phyloP scores from a whole-genome alignment of 192 early-diverging fungal genomes.

The Backusella australiensis region DNA sequence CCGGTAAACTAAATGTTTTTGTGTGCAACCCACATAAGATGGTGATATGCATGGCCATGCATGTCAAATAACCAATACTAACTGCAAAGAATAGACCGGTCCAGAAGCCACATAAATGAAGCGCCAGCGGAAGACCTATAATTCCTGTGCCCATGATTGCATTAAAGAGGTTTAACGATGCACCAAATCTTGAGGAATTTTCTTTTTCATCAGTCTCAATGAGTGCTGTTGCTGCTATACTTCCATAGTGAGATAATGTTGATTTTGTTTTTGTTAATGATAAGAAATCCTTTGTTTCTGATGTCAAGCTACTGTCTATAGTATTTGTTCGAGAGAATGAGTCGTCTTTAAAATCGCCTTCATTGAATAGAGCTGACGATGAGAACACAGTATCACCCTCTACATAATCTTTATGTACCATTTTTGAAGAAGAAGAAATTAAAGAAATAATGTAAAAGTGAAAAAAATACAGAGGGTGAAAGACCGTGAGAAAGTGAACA shows the following conservation, averaged over 20 bases:
- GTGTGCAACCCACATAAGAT: constrained; percentile 51
- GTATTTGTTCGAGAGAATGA: background rate
- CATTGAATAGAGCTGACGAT: background rate
- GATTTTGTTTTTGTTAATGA: background rate
- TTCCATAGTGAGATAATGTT: background rate
- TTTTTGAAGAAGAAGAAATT: background rate
- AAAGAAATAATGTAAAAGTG: background rate
- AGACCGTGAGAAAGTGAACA: background rate
- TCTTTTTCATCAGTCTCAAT: background rate
- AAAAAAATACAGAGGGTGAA: background rate
- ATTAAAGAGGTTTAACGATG: constrained; percentile 60
- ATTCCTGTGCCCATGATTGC: constrained; percentile 70
- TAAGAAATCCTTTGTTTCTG: background rate
- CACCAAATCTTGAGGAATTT: background rate
- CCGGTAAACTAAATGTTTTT: constrained; percentile 49
- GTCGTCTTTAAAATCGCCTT: background rate
- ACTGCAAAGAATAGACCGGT: constrained; percentile 48
- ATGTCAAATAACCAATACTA: constrained; percentile 45
- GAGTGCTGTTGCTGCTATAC: background rate
- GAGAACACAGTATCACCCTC: background rate
- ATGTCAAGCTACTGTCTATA: background rate
- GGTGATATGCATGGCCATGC: constrained; percentile 52
- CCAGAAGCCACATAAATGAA: constrained; percentile 62
- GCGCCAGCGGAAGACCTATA: constrained; percentile 60
- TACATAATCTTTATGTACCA: background rate